Evolutionary conservation across 2,329 filamentous ascomycete species (phyloP), one percentile per base, ranked within the genome.

Genomic region (Aspergillus sp.): DNA sequence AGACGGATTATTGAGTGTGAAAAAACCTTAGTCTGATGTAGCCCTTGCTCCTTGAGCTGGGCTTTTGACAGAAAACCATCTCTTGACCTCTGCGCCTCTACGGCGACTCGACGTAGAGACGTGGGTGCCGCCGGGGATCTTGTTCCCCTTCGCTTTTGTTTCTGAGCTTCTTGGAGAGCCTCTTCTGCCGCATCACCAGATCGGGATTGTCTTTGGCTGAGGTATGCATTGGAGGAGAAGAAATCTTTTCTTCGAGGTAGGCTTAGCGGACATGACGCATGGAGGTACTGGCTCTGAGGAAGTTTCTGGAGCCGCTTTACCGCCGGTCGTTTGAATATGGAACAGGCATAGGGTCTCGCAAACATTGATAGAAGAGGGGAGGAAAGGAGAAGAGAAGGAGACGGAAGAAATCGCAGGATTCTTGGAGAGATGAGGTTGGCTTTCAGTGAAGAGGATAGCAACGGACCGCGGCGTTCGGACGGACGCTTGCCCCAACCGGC

Each of bases 91-190:
- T 96, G 90, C 16, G 92, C 91, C 63, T 94, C 90, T 16, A 90
- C 88, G 30, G 92, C 90, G 11, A 95, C 90, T 53, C 91, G 83
- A 50, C 93, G 85, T 30, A 96, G 77, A 2, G 90, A 94, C 56
- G 86, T 88, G 60, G 90, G 88, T 42, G 83, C 75, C 20, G 79
- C 76, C 3, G 80, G 75, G 20, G 75, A 74, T 55, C 81, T 72
- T n/a, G 69, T 64, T 6, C 71, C 68, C 57, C 82, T 80, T 51
- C 78, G 76, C 63, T 76, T 78, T 61, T 73, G 65, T 16, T 70
- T 68, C 42, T 68, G 67, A 3, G 54, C 46, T 35, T 67, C 63
- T 14, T 51, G 33, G 14, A 51, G 33, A 14, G 49, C 36, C 17
- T 62, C 60, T 16, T 54, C 52, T 5, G 55, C 42, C 4, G 49